phyloP scores from a whole-genome alignment of 2,329 filamentous ascomycete genomes.

The Fusarium xyrophilum region DNA sequence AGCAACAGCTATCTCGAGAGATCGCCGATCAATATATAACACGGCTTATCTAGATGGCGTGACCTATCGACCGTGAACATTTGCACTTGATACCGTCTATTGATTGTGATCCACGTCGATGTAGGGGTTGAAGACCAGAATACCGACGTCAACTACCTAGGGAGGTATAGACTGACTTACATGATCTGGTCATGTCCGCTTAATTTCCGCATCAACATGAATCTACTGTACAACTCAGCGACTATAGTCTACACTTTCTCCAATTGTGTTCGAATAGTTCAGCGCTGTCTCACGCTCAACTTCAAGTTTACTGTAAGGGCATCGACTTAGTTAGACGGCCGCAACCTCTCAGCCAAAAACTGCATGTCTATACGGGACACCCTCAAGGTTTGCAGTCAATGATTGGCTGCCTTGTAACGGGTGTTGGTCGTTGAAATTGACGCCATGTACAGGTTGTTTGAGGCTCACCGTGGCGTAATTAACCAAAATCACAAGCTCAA shows the following conservation, averaged over 20 bases:
- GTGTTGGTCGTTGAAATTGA: slow-evolving; percentile 6
- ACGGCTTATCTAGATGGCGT: neutral
- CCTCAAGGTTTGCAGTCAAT: neutral
- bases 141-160: neutral
- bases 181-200: neutral
- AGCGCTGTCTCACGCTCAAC: neutral
- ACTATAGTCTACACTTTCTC: neutral
- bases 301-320: neutral
- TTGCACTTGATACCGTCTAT: neutral
- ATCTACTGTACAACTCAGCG: neutral
- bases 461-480: slow-evolving; percentile 25
- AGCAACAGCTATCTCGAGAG: neutral
- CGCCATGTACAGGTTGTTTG: slow-evolving; percentile 7
- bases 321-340: neutral
- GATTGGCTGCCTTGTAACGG: slow-evolving; percentile 11
- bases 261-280: neutral
- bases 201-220: neutral
- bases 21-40: neutral
- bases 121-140: neutral
- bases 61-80: neutral
- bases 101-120: neutral
- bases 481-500: neutral
- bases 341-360: neutral
- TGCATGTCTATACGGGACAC: neutral
- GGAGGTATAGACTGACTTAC: neutral